phyloP scores from a whole-genome alignment of 164 flowering plant genomes.

The Tinospora cordifolia region DNA sequence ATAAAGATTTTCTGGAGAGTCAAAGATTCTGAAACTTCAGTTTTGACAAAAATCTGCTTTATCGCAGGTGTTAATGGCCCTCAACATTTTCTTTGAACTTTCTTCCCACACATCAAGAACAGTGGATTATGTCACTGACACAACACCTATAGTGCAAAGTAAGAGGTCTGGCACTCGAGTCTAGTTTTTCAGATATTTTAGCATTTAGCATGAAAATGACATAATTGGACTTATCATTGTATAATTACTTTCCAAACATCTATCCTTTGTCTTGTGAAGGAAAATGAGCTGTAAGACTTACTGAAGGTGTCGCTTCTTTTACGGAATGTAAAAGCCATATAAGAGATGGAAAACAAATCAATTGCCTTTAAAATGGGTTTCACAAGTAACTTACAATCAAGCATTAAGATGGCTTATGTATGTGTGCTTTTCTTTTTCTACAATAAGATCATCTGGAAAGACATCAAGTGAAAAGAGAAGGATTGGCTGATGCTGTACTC shows the following conservation, averaged over 20 bases:
- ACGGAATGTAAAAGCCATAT: neutral
- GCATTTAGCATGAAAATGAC: neutral
- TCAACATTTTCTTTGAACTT: too few species aligned
- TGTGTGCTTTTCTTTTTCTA: neutral
- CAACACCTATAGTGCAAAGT: too few species aligned
- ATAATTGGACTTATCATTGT: neutral
- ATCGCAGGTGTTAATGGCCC: too few species aligned
- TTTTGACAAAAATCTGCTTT: too few species aligned
- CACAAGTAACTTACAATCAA: neutral
- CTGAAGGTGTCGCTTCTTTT: neutral
- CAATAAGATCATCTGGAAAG: constrained; percentile 3
- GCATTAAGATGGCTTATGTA: neutral
- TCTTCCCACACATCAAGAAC: too few species aligned
- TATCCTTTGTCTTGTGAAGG: neutral
- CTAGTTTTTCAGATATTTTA: neutral
- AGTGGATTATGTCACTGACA: too few species aligned
- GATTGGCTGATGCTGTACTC: constrained; percentile 70
- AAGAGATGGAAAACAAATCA: neutral
- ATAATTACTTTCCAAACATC: neutral
- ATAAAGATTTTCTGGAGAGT: too few species aligned
- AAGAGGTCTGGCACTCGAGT: too few species aligned
- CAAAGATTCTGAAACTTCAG: too few species aligned
- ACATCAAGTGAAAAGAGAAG: constrained; percentile 44
- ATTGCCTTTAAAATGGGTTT: neutral
- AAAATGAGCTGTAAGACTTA: neutral